Evolutionary conservation across 2,329 filamentous ascomycete species (phyloP), one percentile per base, ranked within the genome.

Genomic region (Teratosphaeriaceae sp.): DNA sequence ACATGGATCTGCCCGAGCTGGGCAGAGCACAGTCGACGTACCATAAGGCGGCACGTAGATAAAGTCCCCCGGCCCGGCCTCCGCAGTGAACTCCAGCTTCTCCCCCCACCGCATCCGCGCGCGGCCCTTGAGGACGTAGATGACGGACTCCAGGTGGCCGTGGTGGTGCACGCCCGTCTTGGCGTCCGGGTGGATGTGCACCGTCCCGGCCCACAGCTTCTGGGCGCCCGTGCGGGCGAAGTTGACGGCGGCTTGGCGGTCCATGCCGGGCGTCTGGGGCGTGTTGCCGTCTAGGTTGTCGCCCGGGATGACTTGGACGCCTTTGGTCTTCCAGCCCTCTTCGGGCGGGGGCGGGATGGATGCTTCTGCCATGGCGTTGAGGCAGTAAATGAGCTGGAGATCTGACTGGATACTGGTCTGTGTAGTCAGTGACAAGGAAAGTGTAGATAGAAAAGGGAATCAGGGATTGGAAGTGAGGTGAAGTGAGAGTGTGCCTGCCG

Each of bases 71-170:
- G 67, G 67, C 15, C 68, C 67, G 18, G 67, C 67, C 54, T 70
- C 67, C 21, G 68, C 67, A 1, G 63, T 66, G 50, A 67, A 71
- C 52, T 70, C 63, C 40, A 71, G 50, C 39, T 60, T 64, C 50
- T 67, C 64, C 22, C 68, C 68, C 68, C 68, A 70, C 6, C 67
- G 61, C 67, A 71, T 70, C 4, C 68, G 56, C 9, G 67, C 68
- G 34, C 60, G 62, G 35, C 68, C 68, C 48, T 67, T 67, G 21
- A 71, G 49, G 9, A 70, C 62, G 53, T 70, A 71, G 48, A 71
- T 70, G 15, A 71, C 65, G 19, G 59, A 64, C 52, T 71, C 68
- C 26, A 71, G 56, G 45, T 69, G 68, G 7, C 68, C 67, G 49
- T 70, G 66, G 46, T 70, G 66, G 45, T 69, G 67, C 1, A 66